These are phyloP conservation scores for Erysimum cheiranthoides DNA, from an alignment of 345 rosid species.

Conservation along the genomic window DNA sequence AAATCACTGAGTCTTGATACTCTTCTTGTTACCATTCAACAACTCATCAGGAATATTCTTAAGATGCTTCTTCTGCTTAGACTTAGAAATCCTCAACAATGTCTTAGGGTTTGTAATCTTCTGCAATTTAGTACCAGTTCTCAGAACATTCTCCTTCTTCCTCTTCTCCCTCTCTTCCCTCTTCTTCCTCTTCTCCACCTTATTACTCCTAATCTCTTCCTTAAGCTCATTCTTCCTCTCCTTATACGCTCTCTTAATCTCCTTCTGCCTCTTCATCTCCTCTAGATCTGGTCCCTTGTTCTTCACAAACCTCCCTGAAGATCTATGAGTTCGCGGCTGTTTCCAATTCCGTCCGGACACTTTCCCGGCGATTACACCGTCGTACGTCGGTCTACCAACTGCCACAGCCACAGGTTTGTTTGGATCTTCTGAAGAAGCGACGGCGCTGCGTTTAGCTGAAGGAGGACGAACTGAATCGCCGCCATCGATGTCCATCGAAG, in stretches of 20 bases:
- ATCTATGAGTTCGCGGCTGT: constrained; percentile 64
- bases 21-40: constrained; percentile 40
- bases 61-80: constrained; percentile 78
- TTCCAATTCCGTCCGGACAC: constrained; percentile 92
- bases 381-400: constrained; percentile 71
- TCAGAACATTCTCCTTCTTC: constrained; percentile 84
- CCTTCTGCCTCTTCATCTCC: constrained; percentile 73
- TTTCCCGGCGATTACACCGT: constrained; percentile 92
- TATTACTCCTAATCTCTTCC: constrained; percentile 81
- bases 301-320: constrained; percentile 76
- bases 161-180: constrained; percentile 87
- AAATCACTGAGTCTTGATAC: not conserved
- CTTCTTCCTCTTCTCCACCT: constrained; percentile 82
- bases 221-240: constrained; percentile 80
- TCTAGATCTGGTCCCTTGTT: constrained; percentile 57
- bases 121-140: constrained; percentile 83
- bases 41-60: constrained; percentile 74
- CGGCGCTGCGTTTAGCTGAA: constrained; percentile 76
- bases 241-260: constrained; percentile 76
- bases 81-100: constrained; percentile 76
- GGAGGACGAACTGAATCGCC: constrained; percentile 47
- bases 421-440: constrained; percentile 70
- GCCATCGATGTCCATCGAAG: constrained; percentile 66
- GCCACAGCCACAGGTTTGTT: constrained; percentile 58
- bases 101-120: constrained; percentile 83